Evolutionary conservation across 2,329 filamentous ascomycete species (phyloP).

Genomic region (Colletotrichum tofieldiae): DNA sequence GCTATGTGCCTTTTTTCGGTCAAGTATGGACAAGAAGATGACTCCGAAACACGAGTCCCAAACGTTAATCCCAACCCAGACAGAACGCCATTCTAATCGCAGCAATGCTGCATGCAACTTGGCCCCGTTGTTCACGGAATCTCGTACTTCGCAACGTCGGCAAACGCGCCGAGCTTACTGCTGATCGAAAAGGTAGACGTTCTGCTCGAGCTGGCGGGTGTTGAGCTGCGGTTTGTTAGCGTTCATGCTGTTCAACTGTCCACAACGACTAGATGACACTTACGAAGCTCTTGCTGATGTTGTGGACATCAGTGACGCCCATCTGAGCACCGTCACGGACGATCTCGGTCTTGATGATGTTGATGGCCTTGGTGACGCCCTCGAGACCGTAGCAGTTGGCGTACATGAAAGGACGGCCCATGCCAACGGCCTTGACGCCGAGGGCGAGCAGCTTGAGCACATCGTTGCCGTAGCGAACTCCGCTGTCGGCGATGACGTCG

Average conservation of each 20-base stretch:
- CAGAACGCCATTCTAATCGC: conserved; percentile 9
- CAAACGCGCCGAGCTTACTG: background rate
- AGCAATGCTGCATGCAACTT: conserved; percentile 12
- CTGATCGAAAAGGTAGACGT: conserved; percentile 33
- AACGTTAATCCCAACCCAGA: background rate
- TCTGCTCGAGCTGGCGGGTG: conserved; percentile 36
- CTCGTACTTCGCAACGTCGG: too few species aligned
- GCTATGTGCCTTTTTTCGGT: background rate
- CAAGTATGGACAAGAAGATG: conserved; percentile 31
- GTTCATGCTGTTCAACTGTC: background rate
- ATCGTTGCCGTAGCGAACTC: conserved; percentile 57
- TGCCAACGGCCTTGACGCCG: conserved; percentile 57
- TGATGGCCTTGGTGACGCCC: conserved; percentile 62
- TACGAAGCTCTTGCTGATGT: conserved; percentile 44
- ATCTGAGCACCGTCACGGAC: conserved; percentile 53
- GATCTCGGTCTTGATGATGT: conserved; percentile 65
- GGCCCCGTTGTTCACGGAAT: background rate
- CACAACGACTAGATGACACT: background rate
- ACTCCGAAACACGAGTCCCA: background rate
- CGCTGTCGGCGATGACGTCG: conserved; percentile 57
- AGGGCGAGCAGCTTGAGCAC: conserved; percentile 58
- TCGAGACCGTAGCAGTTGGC: conserved; percentile 64
- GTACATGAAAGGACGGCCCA: conserved; percentile 66
- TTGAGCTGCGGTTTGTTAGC: conserved; percentile 29
- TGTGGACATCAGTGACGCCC: conserved; percentile 50